phyloP scores from a whole-genome alignment of 1,284 basidiomycete species.

The Leccinum ponderosum region DNA sequence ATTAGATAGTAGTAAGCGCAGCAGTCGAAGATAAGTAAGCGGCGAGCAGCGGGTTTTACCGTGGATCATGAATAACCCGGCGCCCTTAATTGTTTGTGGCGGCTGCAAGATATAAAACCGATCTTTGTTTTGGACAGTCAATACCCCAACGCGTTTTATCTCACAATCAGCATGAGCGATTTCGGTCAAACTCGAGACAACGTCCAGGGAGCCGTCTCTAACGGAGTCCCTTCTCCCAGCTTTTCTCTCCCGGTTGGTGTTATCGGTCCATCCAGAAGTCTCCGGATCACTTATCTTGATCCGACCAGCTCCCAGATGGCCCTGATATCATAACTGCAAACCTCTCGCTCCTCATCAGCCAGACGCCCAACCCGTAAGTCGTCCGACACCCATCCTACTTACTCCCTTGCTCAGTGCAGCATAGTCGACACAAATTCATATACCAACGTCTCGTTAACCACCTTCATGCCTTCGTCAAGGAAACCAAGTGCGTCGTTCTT shows the following conservation, averaged over 20 bases:
- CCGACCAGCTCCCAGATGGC: slow-evolving; percentile 45
- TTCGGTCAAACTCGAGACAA: slow-evolving; percentile 9
- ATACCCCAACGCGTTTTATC: background rate
- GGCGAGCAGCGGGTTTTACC: background rate
- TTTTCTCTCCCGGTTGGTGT: slow-evolving; percentile 35
- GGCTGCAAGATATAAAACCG: background rate
- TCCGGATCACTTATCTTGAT: slow-evolving; percentile 3
- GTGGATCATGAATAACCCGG: background rate
- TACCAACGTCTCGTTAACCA: slow-evolving; percentile 56
- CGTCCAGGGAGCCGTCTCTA: slow-evolving; percentile 30
- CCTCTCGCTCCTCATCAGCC: slow-evolving; percentile 43
- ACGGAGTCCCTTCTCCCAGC: slow-evolving; percentile 32
- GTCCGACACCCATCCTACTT: background rate
- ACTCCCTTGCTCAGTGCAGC: slow-evolving; percentile 4
- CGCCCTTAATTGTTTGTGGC: too few species aligned
- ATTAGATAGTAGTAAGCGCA: background rate
- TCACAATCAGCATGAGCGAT: slow-evolving; percentile 13
- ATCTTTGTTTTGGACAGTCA: background rate
- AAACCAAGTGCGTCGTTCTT: slow-evolving; percentile 50
- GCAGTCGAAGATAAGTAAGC: background rate
- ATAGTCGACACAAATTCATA: slow-evolving; percentile 47
- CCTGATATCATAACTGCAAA: slow-evolving; percentile 60
- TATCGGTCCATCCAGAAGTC: background rate
- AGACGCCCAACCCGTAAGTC: background rate
- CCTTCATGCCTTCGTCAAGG: slow-evolving; percentile 70